Evolutionary conservation across 2,329 filamentous ascomycete species (phyloP), one percentile per base, ranked within the genome.

Genomic region (Colletotrichum chrysophilum): DNA sequence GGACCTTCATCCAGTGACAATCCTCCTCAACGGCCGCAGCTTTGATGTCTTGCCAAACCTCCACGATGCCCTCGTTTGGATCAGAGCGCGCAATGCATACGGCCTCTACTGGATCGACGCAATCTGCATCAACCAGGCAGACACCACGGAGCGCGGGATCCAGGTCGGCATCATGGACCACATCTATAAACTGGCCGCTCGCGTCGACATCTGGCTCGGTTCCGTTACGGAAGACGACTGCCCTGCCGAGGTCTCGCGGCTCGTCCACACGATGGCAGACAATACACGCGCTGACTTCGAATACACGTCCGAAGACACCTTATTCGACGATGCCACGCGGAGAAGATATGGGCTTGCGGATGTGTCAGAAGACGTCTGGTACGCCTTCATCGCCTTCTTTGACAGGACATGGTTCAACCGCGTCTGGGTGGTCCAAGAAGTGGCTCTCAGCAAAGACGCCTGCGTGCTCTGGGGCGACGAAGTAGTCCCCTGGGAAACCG

Each of bases 121-220:
- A 56, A 76, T 77, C 21, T 77, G 76, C 24, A 77, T 77, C 67
- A 77, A 77, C 30, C 76, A 77, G 58, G 10, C 55, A 13, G 76
- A 77, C 5, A 52, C 73, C 3, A 55, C 18, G 12, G 74, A 78
- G 55, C 55, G 76, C 18, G 60, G 70, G 7, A 52, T 69, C 4
- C 76, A 77, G 48, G 74, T 78, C 4, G 65, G 56, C 24, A 76
- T 78, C 34, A 78, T 78, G 77, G 77, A 78, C 26, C 74, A 70
- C 13, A 66, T 76, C n/a, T 78, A 77, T 52, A 78, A 74, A 43
- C 13, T 62, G 24, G 76, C 77, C n/a, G 34, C 58, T 16, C 71
- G 66, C 18, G 77, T 77, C 48, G 70, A 73, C 21, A 69, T 78
- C n/a, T 78, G 77, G 77, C 70, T 78, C 16, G 76, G 77, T 16